Evolutionary conservation across 768 basidiomycete genomes (phyloP).

Genomic region (Pleurotus tuber-regium): DNA sequence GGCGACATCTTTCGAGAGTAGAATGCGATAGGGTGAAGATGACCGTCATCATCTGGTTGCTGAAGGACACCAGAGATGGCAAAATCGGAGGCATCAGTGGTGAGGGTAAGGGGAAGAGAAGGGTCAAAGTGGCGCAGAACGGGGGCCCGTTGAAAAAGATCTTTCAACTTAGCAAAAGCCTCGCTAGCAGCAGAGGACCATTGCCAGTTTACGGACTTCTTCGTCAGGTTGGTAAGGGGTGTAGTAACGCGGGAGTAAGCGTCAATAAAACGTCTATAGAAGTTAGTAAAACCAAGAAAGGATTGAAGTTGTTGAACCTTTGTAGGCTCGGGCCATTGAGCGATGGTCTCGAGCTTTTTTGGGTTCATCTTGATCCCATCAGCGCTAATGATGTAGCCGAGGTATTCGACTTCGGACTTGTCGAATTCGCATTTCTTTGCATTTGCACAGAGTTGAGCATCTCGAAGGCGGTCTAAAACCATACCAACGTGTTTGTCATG

Average conservation of each 20-base stretch:
- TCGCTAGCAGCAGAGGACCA: constrained; percentile 18
- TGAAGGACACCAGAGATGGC: constrained; percentile 23
- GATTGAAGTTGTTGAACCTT: constrained; percentile 25
- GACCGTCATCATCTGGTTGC: constrained; percentile 19
- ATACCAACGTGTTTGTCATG: constrained; percentile 7
- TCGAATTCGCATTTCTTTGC: constrained; percentile 36
- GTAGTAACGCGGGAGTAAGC: constrained; percentile 25
- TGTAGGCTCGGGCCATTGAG: constrained; percentile 27
- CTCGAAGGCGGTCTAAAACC: constrained; percentile 19
- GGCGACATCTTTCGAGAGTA: constrained; percentile 27
- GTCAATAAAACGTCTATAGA: constrained; percentile 30
- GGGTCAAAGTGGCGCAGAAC: constrained; percentile 18
- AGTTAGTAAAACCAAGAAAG: constrained; percentile 37
- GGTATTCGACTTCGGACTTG: constrained; percentile 22
- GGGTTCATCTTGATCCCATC: constrained; percentile 27
- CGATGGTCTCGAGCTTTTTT: constrained; percentile 25
- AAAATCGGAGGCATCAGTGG: constrained; percentile 23
- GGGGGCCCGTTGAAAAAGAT: constrained; percentile 20
- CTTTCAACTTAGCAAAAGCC: constrained; percentile 26
- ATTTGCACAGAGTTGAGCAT: constrained; percentile 24
- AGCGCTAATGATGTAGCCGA: constrained; percentile 23
- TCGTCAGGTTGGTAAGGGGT: constrained; percentile 19
- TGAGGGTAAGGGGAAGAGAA: constrained; percentile 14
- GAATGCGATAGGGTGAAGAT: constrained; percentile 37
- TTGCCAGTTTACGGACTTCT: constrained; percentile 17